Evolutionary conservation across 2,329 filamentous ascomycete species (phyloP), one percentile per base, ranked within the genome.

Genomic region (Sordariomycetes sp.): DNA sequence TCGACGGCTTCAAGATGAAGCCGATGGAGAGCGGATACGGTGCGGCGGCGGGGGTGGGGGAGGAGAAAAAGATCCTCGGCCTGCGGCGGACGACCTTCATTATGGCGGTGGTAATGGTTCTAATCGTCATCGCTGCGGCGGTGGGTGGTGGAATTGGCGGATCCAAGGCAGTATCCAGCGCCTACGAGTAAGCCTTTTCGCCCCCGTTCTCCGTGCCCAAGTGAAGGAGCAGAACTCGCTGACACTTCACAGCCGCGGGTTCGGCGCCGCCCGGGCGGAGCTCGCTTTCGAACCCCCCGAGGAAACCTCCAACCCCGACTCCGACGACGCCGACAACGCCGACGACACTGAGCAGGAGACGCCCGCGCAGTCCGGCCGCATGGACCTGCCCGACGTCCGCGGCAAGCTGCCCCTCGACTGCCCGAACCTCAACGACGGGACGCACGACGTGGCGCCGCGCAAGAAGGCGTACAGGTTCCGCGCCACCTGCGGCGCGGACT

Each of bases 61-160:
- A 22, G 11, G 46, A 53, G 43, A 57, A 37, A 22, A 56, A 25
- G 28, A 58, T 58, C 20, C 55, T 50, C 32, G 58, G 60, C 3
- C 20, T 61, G 8, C 35, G 37, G 37, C 53, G 58, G 48, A 34
- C 55, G 35, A 61, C 55, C 6, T 56, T 60, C 48, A 56, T 57
- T 2, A 48, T 60, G n/a, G 20, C 54, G 2, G 53, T 60, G 14
- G 10, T 58, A 2, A 25, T 61, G 35, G 53, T 40, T 2, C 12
- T 55, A 14, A 55, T 61, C 2, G 40, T 60, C 18, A 34, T 60
- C 7, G 50, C 22, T 18, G 60, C 58, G n/a, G 56, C 60, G 2
- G 34, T 61, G 3, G 60, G 58, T 10, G 60, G 60, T 12, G 58
- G 60, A 11, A 48, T 61, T 22, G 60, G 60, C 11, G 60, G 60